A percentile compares a stretch with the other conserved stretches of the same genome.
phyloP scores from a whole-genome alignment of 2,329 filamentous ascomycete species.

The Neonectria hederae region DNA sequence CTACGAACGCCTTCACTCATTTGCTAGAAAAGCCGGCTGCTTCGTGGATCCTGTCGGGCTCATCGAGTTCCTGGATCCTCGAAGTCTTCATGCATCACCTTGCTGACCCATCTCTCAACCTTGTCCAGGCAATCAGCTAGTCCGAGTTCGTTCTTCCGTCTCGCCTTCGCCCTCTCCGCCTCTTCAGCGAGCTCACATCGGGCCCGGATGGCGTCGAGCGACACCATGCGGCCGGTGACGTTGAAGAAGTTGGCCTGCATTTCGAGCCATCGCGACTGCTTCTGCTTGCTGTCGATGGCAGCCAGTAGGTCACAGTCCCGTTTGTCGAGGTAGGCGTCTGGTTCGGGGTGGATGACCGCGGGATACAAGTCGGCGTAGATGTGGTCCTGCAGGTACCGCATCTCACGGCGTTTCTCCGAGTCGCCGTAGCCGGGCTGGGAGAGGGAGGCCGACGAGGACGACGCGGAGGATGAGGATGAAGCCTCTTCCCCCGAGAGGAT shows the following conservation, averaged over 20 bases:
- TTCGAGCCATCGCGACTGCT: slow-evolving; percentile 50
- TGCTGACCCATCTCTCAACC: slow-evolving; percentile 37
- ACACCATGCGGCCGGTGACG: slow-evolving; percentile 53
- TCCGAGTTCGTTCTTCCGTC: slow-evolving; percentile 15
- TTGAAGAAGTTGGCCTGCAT: slow-evolving; percentile 57
- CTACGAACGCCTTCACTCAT: background rate
- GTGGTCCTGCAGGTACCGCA: slow-evolving; percentile 45
- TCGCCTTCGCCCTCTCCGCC: slow-evolving; percentile 8
- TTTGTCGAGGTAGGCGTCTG: slow-evolving; percentile 40
- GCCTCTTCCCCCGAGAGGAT: slow-evolving; percentile 42
- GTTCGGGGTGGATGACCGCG: slow-evolving; percentile 25
- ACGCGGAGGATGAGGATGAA: slow-evolving; percentile 32
- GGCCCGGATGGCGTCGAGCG: slow-evolving; percentile 49
- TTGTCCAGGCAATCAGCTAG: slow-evolving; percentile 8
- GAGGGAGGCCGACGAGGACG: slow-evolving; percentile 22
- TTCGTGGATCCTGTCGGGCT: background rate
- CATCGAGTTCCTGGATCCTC: slow-evolving; percentile 9
- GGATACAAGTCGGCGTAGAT: slow-evolving; percentile 47
- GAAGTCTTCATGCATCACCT: slow-evolving; percentile 19
- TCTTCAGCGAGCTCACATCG: slow-evolving; percentile 46
- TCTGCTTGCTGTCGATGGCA: slow-evolving; percentile 46
- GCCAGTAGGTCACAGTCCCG: slow-evolving; percentile 50
- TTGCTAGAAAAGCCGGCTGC: background rate
- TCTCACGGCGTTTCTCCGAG: slow-evolving; percentile 37
- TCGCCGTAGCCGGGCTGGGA: slow-evolving; percentile 29